These are phyloP conservation scores for Talaromyces ruber DNA, from an alignment of 495 filamentous ascomycete species.

Conservation along the genomic window DNA sequence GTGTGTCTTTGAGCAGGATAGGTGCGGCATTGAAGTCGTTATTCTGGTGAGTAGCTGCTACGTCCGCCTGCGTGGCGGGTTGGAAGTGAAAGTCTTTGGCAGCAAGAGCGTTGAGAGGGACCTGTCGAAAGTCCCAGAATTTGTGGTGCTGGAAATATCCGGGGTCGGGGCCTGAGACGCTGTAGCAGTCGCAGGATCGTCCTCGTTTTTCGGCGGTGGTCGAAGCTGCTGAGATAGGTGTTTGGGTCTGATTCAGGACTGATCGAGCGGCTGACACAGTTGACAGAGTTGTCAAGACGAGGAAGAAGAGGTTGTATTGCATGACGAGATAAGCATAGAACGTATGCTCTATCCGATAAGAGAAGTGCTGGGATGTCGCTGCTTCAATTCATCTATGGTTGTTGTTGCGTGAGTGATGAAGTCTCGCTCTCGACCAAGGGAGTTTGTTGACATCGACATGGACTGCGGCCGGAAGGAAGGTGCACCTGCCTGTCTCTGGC, in stretches of 20 bases:
- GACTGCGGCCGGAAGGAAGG: background rate
- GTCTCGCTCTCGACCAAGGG: background rate
- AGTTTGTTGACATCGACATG: background rate
- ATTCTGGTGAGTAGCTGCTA: slow-evolving; percentile 10
- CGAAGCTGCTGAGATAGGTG: background rate
- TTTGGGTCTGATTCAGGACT: background rate
- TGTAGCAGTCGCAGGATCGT: slow-evolving; percentile 29
- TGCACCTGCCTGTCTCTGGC: background rate
- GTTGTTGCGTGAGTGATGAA: background rate
- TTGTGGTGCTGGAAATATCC: slow-evolving; percentile 56
- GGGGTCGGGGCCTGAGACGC: slow-evolving; percentile 25
- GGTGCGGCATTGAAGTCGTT: slow-evolving; percentile 3
- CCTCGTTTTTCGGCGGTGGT: slow-evolving; percentile 7
- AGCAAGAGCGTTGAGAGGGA: slow-evolving; percentile 12
- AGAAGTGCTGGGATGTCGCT: background rate
- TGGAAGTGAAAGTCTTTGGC: slow-evolving; percentile 17
- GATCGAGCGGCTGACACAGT: background rate
- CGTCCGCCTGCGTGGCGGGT: slow-evolving; percentile 25
- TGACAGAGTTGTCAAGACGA: background rate
- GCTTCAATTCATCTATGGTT: background rate
- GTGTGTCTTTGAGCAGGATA: slow-evolving; percentile 23
- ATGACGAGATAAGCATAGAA: background rate
- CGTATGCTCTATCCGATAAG: background rate
- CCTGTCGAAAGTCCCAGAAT: slow-evolving; percentile 58
- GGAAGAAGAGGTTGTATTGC: background rate